A percentile compares a stretch with the other conserved stretches of the same genome.
Evolutionary conservation across 2,329 filamentous ascomycete species (phyloP).

Genomic region (Fusarium humuli): DNA sequence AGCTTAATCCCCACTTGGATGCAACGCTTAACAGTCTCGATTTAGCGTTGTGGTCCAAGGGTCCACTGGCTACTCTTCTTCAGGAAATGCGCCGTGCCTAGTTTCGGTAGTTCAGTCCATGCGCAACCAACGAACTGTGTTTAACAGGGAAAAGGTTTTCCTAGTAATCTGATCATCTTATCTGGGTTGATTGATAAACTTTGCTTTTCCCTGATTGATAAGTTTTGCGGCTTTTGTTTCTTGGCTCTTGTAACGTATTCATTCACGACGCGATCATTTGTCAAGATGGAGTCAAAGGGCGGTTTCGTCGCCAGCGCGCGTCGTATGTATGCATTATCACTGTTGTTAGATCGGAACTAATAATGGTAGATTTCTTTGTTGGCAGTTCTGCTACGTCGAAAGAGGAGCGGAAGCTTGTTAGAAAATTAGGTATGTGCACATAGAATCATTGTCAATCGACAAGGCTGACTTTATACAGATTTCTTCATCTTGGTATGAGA

Average conservation of each 20-base stretch:
- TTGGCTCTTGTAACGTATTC: neutral
- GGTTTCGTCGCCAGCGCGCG: slow-evolving; percentile 5
- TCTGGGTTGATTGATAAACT: slow-evolving; percentile 7
- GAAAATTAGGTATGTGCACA: slow-evolving; percentile 43
- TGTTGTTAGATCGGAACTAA: neutral
- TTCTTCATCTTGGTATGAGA: slow-evolving; percentile 48
- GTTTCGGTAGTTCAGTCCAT: neutral
- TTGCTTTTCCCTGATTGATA: neutral
- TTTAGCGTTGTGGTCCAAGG: neutral
- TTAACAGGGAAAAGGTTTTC: slow-evolving; percentile 1
- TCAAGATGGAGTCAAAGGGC: neutral
- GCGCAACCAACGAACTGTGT: neutral
- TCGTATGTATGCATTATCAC: neutral
- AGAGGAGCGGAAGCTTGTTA: slow-evolving; percentile 47
- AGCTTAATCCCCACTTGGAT: neutral
- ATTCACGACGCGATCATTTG: neutral
- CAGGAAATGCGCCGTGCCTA: neutral
- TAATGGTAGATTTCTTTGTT: slow-evolving; percentile 6
- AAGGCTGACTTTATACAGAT: slow-evolving; percentile 27
- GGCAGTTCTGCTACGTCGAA: slow-evolving; percentile 22
- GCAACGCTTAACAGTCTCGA: neutral
- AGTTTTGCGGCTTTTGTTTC: neutral
- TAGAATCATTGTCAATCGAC: rapidly evolving
- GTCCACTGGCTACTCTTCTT: neutral
- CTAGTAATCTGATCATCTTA: slow-evolving; percentile 26